Percentiles rank a stretch among this genome's conserved stretches.
Conservation (phyloP, 805 yeast genomes). For the Clavispora vitiphila region DNA sequence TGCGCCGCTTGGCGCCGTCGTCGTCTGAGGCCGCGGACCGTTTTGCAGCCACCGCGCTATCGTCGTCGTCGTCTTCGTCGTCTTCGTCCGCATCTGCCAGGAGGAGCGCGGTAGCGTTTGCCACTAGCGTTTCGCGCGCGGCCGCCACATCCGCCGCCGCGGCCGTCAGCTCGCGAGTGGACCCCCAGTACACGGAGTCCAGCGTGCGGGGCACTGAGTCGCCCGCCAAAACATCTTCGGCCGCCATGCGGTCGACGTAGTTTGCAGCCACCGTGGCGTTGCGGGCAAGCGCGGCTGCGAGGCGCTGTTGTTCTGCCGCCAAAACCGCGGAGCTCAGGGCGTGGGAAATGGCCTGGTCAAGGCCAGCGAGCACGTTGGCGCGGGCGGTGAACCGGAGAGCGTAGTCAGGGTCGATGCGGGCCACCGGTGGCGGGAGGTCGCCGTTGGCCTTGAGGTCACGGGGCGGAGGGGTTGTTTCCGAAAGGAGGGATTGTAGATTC, state of each 20-base stretch:
- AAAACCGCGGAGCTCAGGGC: constrained; percentile 16
- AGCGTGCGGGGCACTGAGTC: constrained; percentile 10
- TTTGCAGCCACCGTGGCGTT: constrained; percentile 24
- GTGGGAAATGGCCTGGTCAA: constrained; percentile 11
- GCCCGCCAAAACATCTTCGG: constrained; percentile 28
- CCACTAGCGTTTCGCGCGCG: constrained; percentile 4
- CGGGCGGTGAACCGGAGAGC: constrained; percentile 7
- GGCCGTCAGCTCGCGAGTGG: constrained; percentile 5
- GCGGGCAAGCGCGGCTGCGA: constrained; percentile 10
- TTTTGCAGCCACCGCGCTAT: constrained; percentile 3
- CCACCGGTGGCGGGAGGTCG: background rate
- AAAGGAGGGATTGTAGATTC: constrained; percentile 17
- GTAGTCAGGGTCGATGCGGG: constrained; percentile 1
- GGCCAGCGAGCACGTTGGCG: constrained; percentile 9
- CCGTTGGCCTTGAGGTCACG: constrained; percentile 1
- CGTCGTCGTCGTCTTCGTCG: constrained; percentile 1
- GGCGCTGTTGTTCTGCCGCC: constrained; percentile 11
- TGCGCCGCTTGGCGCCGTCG: constrained; percentile 10
- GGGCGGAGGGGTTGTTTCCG: constrained; percentile 12
- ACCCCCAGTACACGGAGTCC: constrained; percentile 10
- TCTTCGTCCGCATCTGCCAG: background rate
- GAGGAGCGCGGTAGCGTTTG: constrained; percentile 5
- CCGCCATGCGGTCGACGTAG: constrained; percentile 32
- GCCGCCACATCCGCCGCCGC: constrained; percentile 1
- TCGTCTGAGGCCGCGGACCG: background rate